phyloP scores from a whole-genome alignment of 2,329 filamentous ascomycete genomes.

The Sclerotinia glacialis region DNA sequence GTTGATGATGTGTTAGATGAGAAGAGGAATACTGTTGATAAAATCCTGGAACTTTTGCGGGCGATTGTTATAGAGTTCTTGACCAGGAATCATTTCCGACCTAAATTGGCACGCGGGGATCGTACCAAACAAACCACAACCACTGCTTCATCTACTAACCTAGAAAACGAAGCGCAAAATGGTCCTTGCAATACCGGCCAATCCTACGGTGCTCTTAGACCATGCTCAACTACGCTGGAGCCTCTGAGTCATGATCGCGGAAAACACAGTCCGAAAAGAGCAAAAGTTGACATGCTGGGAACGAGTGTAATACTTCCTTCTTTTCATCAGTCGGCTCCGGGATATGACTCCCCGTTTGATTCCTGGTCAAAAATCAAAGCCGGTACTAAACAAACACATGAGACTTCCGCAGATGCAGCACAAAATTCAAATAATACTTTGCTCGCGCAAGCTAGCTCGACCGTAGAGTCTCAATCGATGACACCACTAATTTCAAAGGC shows the following conservation, averaged over 20 bases:
- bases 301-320: constrained; percentile 33
- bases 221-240: not conserved
- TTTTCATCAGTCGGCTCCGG: constrained; percentile 25
- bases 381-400: constrained; percentile 27
- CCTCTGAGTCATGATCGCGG: not conserved
- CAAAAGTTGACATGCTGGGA: constrained; percentile 25
- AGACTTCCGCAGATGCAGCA: not conserved
- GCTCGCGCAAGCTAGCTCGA: not conserved
- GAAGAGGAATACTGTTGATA: constrained; percentile 41
- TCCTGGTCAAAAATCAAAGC: constrained; percentile 43
- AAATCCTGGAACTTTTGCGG: constrained; percentile 64
- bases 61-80: constrained; percentile 73
- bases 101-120: constrained; percentile 23
- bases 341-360: constrained; percentile 40
- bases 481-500: constrained; percentile 43
- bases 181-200: not conserved
- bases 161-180: not conserved
- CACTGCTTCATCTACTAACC: not conserved
- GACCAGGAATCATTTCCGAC: constrained; percentile 62
- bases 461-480: not conserved
- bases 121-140: not conserved
- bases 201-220: not conserved
- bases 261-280: not conserved
- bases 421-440: not conserved
- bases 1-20: constrained; percentile 47